phyloP scores from a whole-genome alignment of 2,329 filamentous ascomycete species.

The Monilinia fructigena region DNA sequence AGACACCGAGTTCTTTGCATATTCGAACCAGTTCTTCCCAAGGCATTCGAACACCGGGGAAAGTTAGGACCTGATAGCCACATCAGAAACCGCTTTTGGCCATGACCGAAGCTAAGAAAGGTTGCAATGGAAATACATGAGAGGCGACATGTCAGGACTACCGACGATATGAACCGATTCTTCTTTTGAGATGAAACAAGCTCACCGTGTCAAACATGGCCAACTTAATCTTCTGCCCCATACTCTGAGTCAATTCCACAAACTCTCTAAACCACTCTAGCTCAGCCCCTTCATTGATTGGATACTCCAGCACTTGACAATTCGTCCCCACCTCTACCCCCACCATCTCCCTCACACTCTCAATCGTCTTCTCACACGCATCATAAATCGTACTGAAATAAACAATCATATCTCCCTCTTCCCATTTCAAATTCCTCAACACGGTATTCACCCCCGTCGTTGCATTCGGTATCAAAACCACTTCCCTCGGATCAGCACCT shows the following conservation, averaged over 20 bases:
- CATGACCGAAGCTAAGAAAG: not conserved
- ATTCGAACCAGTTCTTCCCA: slow-evolving; percentile 64
- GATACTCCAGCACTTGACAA: slow-evolving; percentile 61
- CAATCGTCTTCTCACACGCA: slow-evolving; percentile 70
- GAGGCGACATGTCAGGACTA: slow-evolving; percentile 8
- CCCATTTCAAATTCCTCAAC: slow-evolving; percentile 69
- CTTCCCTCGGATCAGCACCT: slow-evolving; percentile 60
- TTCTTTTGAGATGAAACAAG: slow-evolving; percentile 39
- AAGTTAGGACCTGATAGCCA: slow-evolving; percentile 66
- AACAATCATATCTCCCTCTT: slow-evolving; percentile 65
- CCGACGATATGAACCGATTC: not conserved
- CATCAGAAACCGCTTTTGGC: not conserved
- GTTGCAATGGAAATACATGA: not conserved
- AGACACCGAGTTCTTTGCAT: slow-evolving; percentile 64
- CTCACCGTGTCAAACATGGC: slow-evolving; percentile 17
- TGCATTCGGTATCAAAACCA: slow-evolving; percentile 79
- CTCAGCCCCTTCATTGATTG: slow-evolving; percentile 57
- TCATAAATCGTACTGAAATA: slow-evolving; percentile 79
- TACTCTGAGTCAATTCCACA: not conserved
- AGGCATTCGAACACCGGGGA: slow-evolving; percentile 76
- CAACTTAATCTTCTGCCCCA: not conserved
- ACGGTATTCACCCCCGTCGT: slow-evolving; percentile 76
- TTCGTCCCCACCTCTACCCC: slow-evolving; percentile 20
- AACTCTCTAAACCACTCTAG: not conserved
- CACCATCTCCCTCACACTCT: slow-evolving; percentile 52